Evolutionary conservation across 2,329 filamentous ascomycete genomes (phyloP).

Genomic region (Septoria petroselini): DNA sequence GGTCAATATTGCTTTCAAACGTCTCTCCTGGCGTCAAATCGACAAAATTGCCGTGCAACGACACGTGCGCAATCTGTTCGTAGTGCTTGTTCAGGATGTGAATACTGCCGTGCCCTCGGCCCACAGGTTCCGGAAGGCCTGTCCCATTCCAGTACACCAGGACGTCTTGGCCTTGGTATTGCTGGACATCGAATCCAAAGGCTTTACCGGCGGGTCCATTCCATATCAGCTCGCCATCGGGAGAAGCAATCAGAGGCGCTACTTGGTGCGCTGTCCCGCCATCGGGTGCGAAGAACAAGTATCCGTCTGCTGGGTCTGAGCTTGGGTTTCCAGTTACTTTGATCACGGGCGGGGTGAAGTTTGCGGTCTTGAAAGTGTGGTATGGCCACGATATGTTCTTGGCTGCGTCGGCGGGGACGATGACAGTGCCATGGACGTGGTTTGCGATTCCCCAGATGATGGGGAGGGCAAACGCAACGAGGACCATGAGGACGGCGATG

Average conservation of each 20-base stretch:
- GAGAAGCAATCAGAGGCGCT: conserved; percentile 20
- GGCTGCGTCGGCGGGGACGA: conserved; percentile 14
- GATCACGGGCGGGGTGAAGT: conserved; percentile 20
- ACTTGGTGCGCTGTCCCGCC: conserved; percentile 21
- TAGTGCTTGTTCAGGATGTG: conserved; percentile 23
- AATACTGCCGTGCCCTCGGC: conserved; percentile 22
- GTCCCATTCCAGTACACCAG: conserved; percentile 25
- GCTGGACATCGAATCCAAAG: conserved; percentile 24
- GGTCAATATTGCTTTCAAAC: conserved; percentile 29
- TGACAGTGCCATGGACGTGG: conserved; percentile 1
- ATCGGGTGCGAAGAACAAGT: conserved; percentile 25
- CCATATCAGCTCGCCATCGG: conserved; percentile 24
- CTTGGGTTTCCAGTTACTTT: conserved; percentile 4
- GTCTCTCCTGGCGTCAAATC: conserved; percentile 13
- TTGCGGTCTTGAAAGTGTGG: conserved; percentile 16
- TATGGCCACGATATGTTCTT: conserved; percentile 21
- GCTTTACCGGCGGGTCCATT: conserved; percentile 18
- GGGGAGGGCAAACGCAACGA: not conserved
- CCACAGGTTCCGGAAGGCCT: conserved; percentile 22
- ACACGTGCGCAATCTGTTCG: conserved; percentile 20
- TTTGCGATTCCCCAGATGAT: not conserved
- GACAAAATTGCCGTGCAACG: conserved; percentile 19
- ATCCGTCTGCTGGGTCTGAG: conserved; percentile 5
- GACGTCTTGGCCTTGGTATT: conserved; percentile 20
- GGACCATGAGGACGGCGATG: conserved; percentile 4